Conservation (phyloP, 805 yeast species). For the Kuraishia ogatae region DNA sequence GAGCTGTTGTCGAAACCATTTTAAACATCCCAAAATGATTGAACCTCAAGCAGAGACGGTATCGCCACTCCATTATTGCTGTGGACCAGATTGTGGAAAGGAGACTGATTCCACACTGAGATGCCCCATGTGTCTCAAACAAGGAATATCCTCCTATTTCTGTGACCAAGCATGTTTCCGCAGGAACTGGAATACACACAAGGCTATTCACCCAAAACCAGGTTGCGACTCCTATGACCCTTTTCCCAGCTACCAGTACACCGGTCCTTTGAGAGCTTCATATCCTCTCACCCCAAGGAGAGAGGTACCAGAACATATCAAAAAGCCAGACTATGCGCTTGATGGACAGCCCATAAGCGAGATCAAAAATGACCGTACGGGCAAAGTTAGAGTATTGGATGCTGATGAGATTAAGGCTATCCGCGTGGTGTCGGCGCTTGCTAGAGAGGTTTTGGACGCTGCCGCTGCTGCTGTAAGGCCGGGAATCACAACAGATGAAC, state of each 20-base stretch:
- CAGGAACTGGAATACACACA: constrained; percentile 63
- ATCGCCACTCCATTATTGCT: constrained; percentile 31
- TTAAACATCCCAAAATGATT: not conserved
- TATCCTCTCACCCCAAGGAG: constrained; percentile 79
- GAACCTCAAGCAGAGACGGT: not conserved
- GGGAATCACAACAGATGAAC: constrained; percentile 89
- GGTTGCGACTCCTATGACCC: constrained; percentile 70
- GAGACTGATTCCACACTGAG: constrained; percentile 65
- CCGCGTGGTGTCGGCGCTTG: constrained; percentile 65
- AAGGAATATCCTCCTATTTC: constrained; percentile 52
- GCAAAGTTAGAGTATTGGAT: constrained; percentile 52
- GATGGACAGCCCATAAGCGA: constrained; percentile 78
- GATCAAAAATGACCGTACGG: constrained; percentile 59
- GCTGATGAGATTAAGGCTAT: constrained; percentile 68
- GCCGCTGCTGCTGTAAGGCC: constrained; percentile 81
- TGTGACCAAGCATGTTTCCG: constrained; percentile 84
- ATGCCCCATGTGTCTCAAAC: constrained; percentile 88
- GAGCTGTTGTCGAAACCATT: too few species aligned
- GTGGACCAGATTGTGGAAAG: constrained; percentile 82
- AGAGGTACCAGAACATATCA: constrained; percentile 61
- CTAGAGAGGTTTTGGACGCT: constrained; percentile 82
- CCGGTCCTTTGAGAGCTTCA: constrained; percentile 67
- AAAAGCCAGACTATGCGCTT: constrained; percentile 73
- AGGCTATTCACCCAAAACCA: constrained; percentile 59
- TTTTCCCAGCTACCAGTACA: constrained; percentile 67